A percentile compares a stretch with the other conserved stretches of the same genome.
phyloP scores from a whole-genome alignment of 179 eudicot species.

The Spinacia oleracea region DNA sequence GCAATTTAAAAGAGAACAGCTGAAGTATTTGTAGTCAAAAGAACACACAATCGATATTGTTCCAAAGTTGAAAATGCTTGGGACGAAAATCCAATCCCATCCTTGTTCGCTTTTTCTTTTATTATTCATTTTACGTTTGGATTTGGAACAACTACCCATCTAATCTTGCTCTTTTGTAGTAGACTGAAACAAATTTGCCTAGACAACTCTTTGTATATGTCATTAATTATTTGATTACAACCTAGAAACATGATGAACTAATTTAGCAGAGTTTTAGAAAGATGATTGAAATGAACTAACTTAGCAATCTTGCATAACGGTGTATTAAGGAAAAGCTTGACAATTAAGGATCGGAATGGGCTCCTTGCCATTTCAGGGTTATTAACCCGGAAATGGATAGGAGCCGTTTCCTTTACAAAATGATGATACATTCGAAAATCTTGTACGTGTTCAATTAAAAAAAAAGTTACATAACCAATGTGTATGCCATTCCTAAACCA shows the following conservation, averaged over 20 bases:
- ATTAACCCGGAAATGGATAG: constrained; percentile 34
- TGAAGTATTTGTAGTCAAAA: too few relatives aligned
- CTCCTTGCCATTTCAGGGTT: constrained; percentile 50
- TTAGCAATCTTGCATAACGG: neutral
- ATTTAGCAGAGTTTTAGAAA: neutral
- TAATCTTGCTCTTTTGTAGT: too few relatives aligned
- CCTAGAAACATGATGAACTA: neutral
- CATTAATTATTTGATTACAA: too few relatives aligned
- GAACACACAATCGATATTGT: too few relatives aligned
- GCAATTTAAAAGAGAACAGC: too few relatives aligned
- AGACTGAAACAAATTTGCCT: too few relatives aligned
- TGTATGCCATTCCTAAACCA: neutral
- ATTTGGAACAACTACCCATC: too few relatives aligned
- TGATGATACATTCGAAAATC: neutral
- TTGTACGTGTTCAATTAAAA: neutral
- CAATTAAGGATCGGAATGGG: constrained; percentile 24
- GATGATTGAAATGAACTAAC: neutral
- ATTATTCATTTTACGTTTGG: too few relatives aligned
- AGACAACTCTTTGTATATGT: too few relatives aligned
- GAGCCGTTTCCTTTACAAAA: constrained; percentile 36
- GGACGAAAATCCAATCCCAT: too few relatives aligned
- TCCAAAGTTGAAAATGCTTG: too few relatives aligned
- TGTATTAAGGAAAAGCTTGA: neutral
- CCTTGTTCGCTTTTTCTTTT: too few relatives aligned
- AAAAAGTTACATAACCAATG: neutral